A percentile compares a stretch with the other conserved stretches of the same genome.
Evolutionary conservation across 768 basidiomycete species (phyloP).

Genomic region (Podaxis sp.): DNA sequence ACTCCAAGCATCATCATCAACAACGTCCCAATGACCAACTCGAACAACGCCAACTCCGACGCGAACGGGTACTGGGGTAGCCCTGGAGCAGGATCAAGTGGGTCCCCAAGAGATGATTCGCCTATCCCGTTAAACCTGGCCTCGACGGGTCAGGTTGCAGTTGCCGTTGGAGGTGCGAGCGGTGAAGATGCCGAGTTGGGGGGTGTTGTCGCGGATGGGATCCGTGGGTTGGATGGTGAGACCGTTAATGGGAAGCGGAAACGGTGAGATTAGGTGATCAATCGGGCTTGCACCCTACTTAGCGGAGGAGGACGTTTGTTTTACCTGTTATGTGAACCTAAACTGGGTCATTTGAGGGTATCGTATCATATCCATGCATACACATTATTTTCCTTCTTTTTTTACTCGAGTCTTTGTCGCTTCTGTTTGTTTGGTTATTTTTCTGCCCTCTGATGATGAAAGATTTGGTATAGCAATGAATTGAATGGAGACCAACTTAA

Average conservation of each 20-base stretch:
- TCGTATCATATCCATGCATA: too few relatives aligned
- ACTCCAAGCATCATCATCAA: background rate
- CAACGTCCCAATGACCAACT: background rate
- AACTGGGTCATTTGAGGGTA: too few relatives aligned
- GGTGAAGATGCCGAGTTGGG: slow-evolving; percentile 18
- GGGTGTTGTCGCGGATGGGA: slow-evolving; percentile 11
- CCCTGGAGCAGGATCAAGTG: slow-evolving; percentile 13
- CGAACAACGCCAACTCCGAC: background rate
- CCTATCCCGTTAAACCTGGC: background rate
- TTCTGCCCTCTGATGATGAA: too few relatives aligned
- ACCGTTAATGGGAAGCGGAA: slow-evolving; percentile 38
- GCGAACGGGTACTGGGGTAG: slow-evolving; percentile 1
- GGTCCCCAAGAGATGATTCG: slow-evolving; percentile 11
- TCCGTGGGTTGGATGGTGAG: slow-evolving; percentile 25
- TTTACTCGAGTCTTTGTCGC: too few relatives aligned
- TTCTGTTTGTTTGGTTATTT: too few relatives aligned
- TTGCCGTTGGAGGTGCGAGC: slow-evolving; percentile 4
- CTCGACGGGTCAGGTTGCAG: background rate
- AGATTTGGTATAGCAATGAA: too few relatives aligned
- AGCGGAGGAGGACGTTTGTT: too few relatives aligned
- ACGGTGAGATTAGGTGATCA: slow-evolving; percentile 22
- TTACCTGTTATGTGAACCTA: too few relatives aligned
- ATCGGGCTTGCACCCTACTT: background rate
- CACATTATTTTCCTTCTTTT: too few relatives aligned
- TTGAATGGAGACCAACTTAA: too few relatives aligned